Conservation (phyloP, 208 protist genomes). For the Trypanosomatidae sp. region DNA sequence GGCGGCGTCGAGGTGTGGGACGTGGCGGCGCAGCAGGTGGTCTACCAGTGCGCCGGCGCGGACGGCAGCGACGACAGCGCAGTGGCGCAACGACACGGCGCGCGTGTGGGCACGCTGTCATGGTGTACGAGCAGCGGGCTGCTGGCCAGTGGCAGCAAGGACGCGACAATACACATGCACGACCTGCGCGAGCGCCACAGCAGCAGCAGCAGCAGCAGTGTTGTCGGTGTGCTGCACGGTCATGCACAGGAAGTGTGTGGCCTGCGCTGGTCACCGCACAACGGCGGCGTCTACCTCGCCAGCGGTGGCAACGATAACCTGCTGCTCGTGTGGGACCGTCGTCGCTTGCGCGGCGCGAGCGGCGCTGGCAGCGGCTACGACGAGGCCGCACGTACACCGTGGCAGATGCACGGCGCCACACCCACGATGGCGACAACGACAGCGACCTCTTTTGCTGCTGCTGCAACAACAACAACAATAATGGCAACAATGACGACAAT, state of each 20-base stretch:
- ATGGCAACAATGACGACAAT: constrained; percentile 2
- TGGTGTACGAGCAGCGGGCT: constrained; percentile 85
- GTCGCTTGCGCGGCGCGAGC: constrained; percentile 4
- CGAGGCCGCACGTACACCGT: not conserved
- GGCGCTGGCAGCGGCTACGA: constrained; percentile 1
- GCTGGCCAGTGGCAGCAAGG: constrained; percentile 90
- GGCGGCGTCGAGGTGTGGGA: constrained; percentile 90
- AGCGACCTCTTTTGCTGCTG: not conserved
- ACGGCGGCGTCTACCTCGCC: constrained; percentile 86
- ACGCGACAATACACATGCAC: constrained; percentile 90
- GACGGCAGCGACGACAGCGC: not conserved
- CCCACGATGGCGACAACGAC: constrained; percentile 1
- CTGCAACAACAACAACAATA: too few species aligned
- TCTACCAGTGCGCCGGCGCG: constrained; percentile 23
- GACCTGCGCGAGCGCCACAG: constrained; percentile 82
- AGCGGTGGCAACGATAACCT: constrained; percentile 98
- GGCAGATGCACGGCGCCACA: not conserved
- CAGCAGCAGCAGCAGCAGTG: constrained; percentile 2
- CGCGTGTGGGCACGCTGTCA: constrained; percentile 85
- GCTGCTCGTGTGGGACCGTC: constrained; percentile 93
- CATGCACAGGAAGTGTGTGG: constrained; percentile 97
- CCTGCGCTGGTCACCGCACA: constrained; percentile 86
- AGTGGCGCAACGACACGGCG: constrained; percentile 1
- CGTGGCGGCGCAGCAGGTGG: constrained; percentile 50
- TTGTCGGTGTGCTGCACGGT: constrained; percentile 27